These are phyloP conservation scores for Cadophora malorum DNA, from an alignment of 2,329 filamentous ascomycete genomes.

Conservation along the genomic window DNA sequence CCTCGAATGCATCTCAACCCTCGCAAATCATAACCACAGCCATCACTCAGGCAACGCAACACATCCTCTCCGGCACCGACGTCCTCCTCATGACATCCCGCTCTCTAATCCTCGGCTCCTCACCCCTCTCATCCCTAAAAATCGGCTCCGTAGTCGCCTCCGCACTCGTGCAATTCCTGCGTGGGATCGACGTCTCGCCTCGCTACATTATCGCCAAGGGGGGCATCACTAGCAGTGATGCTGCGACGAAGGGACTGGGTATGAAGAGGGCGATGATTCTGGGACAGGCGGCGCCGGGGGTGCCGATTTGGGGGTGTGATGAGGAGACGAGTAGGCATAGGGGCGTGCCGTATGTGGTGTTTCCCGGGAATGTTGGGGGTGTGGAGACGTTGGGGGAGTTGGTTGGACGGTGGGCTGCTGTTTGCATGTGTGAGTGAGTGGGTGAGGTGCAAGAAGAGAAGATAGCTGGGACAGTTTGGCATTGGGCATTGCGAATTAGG, in stretches of 20 bases:
- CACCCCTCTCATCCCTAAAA: constrained; percentile 58
- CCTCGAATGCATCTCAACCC: background rate
- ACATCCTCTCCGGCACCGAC: constrained; percentile 55
- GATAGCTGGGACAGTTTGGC: too few relatives aligned
- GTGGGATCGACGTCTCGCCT: constrained; percentile 54
- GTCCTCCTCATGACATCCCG: constrained; percentile 66
- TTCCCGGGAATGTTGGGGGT: constrained; percentile 64
- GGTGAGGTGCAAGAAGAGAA: too few relatives aligned
- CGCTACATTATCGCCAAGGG: constrained; percentile 65
- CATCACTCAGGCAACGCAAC: constrained; percentile 47
- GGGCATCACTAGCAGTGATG: constrained; percentile 64
- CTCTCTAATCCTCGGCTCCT: constrained; percentile 55
- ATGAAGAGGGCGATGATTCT: constrained; percentile 61
- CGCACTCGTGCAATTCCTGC: constrained; percentile 57
- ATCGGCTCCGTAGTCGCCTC: constrained; percentile 60
- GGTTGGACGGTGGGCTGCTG: constrained; percentile 28
- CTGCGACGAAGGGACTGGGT: constrained; percentile 60
- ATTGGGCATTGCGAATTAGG: too few relatives aligned
- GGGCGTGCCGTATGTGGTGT: constrained; percentile 64
- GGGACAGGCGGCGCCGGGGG: constrained; percentile 62
- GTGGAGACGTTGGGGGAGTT: constrained; percentile 32
- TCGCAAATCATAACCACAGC: background rate
- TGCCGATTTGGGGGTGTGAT: constrained; percentile 64
- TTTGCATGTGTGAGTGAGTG: background rate
- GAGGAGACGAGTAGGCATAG: constrained; percentile 25